Evolutionary conservation across 2,329 filamentous ascomycete species (phyloP).

Genomic region (Colletotrichum tanaceti): DNA sequence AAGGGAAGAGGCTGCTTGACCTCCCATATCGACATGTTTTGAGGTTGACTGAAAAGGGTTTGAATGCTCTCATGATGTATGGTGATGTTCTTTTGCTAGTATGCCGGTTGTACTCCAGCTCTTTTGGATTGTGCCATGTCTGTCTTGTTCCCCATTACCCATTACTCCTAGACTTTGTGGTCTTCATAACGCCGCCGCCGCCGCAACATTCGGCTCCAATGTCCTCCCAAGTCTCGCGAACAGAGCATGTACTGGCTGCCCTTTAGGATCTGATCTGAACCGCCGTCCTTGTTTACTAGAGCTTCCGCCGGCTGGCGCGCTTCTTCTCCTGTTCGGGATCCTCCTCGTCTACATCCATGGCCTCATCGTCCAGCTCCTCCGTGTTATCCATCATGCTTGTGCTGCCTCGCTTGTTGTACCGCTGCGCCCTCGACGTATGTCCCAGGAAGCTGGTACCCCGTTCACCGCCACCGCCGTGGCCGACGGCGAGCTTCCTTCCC

Average conservation of each 20-base stretch:
- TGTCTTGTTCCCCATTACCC: not conserved
- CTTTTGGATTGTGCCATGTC: not conserved
- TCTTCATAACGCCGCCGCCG: not conserved
- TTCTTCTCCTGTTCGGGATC: constrained; percentile 61
- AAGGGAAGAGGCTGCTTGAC: not conserved
- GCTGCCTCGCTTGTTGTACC: constrained; percentile 41
- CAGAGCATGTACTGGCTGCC: not conserved
- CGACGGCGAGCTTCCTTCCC: constrained; percentile 40
- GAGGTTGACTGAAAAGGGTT: constrained; percentile 1
- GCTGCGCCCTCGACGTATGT: constrained; percentile 44
- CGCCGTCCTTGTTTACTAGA: constrained; percentile 51
- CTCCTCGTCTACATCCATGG: constrained; percentile 68
- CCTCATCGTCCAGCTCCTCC: constrained; percentile 58
- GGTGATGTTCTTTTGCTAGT: constrained; percentile 23
- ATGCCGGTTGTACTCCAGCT: not conserved
- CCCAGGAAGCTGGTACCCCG: constrained; percentile 29
- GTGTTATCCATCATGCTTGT: constrained; percentile 56
- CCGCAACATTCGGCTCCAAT: not conserved
- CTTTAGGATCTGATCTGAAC: not conserved
- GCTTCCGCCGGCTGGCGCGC: constrained; percentile 65
- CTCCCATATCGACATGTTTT: constrained; percentile 14
- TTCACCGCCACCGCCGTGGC: constrained; percentile 31
- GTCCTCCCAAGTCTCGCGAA: not conserved
- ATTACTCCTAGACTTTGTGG: not conserved
- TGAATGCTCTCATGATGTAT: constrained; percentile 28